Evolutionary conservation across 257 asterid species (phyloP).

Genomic region (Solanum etuberosum): DNA sequence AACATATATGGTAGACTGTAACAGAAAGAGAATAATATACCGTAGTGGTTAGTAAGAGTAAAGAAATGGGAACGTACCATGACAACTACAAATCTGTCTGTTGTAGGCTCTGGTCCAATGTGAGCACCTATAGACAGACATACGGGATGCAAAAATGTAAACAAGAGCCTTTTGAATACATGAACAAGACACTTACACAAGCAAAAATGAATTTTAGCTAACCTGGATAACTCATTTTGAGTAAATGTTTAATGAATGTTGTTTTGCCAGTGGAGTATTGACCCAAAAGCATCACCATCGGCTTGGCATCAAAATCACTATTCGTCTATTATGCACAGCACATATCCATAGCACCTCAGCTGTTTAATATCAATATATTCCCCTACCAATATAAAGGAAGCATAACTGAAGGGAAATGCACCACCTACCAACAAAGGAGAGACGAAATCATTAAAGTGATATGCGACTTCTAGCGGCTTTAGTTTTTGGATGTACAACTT

Average conservation of each 20-base stretch:
- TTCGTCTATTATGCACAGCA: slow-evolving; percentile 35
- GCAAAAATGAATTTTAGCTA: slow-evolving; percentile 1
- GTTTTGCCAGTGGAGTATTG: slow-evolving; percentile 98
- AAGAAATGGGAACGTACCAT: slow-evolving; percentile 40
- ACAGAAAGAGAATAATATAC: neutral
- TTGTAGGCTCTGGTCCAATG: slow-evolving; percentile 98
- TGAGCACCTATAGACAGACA: slow-evolving; percentile 65
- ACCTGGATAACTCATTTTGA: slow-evolving; percentile 82
- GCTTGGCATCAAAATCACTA: slow-evolving; percentile 97
- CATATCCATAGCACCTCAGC: slow-evolving; percentile 1
- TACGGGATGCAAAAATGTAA: neutral
- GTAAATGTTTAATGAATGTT: slow-evolving; percentile 93
- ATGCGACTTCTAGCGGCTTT: slow-evolving; percentile 81
- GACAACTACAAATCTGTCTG: slow-evolving; percentile 98
- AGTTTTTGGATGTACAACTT: slow-evolving; percentile 73
- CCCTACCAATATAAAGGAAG: neutral
- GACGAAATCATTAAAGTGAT: slow-evolving; percentile 78
- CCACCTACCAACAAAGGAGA: slow-evolving; percentile 73
- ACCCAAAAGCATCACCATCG: slow-evolving; percentile 99
- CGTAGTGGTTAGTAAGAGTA: neutral
- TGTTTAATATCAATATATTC: neutral
- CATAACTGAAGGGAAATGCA: neutral
- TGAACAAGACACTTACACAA: neutral
- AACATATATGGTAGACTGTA: neutral
- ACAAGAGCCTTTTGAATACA: neutral